A percentile compares a stretch with the other conserved stretches of the same genome.
Conservation (phyloP, 495 filamentous ascomycete species). For the Tetracladium setigerum region DNA sequence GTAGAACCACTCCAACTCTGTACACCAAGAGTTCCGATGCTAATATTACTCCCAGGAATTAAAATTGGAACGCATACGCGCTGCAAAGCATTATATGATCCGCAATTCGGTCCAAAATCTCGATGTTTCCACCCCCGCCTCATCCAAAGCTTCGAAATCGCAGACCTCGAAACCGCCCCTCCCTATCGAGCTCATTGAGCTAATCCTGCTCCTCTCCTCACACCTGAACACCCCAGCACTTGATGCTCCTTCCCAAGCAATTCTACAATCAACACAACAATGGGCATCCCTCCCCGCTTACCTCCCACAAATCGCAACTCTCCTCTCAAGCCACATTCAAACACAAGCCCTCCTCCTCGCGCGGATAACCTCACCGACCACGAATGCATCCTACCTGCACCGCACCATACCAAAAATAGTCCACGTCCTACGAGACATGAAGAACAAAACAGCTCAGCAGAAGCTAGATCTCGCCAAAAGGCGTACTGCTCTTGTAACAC, state of each 20-base stretch:
- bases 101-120: slow-evolving; percentile 7
- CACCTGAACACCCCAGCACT: slow-evolving; percentile 4
- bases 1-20: slow-evolving; percentile 25
- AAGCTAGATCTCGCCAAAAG: slow-evolving; percentile 23
- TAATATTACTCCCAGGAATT: slow-evolving; percentile 6
- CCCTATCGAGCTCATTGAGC: slow-evolving; percentile 15
- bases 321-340: slow-evolving; percentile 33
- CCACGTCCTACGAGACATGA: slow-evolving; percentile 20
- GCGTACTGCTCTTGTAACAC: slow-evolving; percentile 27
- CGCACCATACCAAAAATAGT: slow-evolving; percentile 36
- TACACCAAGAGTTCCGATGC: background rate
- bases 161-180: slow-evolving; percentile 9
- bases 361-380: slow-evolving; percentile 36
- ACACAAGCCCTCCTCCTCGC: slow-evolving; percentile 31
- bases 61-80: slow-evolving; percentile 3
- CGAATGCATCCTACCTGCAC: slow-evolving; percentile 45
- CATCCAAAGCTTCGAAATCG: background rate
- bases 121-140: slow-evolving; percentile 8
- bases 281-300: slow-evolving; percentile 21
- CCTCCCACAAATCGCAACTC: slow-evolving; percentile 31
- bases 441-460: slow-evolving; percentile 10
- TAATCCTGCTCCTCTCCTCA: slow-evolving; percentile 19
- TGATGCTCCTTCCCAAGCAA: background rate
- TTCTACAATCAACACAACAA: slow-evolving; percentile 11
- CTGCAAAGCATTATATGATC: slow-evolving; percentile 14